Conservation (phyloP, 495 filamentous ascomycete genomes). For the Tuber aestivum region DNA sequence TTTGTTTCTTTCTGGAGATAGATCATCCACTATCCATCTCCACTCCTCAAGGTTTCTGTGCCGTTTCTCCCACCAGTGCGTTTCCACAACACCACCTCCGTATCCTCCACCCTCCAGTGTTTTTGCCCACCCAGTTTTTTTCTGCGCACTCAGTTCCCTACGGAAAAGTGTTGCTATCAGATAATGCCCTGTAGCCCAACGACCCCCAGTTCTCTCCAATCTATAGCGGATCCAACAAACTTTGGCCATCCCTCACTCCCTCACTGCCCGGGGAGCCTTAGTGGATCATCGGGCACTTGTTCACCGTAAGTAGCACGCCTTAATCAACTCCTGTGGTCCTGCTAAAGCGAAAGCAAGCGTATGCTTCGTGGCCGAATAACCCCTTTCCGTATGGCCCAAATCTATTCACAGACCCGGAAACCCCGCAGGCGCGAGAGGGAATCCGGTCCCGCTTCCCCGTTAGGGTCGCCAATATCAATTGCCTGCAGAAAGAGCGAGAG, state of each 20-base stretch:
- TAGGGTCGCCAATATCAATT: background rate
- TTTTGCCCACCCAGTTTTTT: no score
- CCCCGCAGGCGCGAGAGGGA: background rate
- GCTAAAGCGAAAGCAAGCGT: background rate
- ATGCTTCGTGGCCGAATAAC: background rate
- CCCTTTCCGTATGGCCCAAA: background rate
- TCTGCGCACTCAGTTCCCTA: no score
- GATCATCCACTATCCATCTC: no score
- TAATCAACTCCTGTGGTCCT: background rate
- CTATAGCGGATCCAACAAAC: no score
- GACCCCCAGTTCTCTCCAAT: background rate
- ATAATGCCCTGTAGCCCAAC: background rate
- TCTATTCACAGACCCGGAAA: background rate
- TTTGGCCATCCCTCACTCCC: background rate
- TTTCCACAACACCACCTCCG: no score
- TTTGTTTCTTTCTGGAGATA: no score
- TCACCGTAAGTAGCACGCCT: background rate
- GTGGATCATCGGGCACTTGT: background rate
- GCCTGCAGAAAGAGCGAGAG: background rate
- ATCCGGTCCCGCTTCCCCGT: background rate
- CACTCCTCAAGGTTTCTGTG: no score
- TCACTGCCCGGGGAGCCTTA: background rate
- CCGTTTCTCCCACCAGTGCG: no score
- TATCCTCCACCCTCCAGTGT: no score
- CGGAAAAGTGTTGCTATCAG: no score